phyloP scores from a whole-genome alignment of 306 rosid species.

The Benincasa hispida region DNA sequence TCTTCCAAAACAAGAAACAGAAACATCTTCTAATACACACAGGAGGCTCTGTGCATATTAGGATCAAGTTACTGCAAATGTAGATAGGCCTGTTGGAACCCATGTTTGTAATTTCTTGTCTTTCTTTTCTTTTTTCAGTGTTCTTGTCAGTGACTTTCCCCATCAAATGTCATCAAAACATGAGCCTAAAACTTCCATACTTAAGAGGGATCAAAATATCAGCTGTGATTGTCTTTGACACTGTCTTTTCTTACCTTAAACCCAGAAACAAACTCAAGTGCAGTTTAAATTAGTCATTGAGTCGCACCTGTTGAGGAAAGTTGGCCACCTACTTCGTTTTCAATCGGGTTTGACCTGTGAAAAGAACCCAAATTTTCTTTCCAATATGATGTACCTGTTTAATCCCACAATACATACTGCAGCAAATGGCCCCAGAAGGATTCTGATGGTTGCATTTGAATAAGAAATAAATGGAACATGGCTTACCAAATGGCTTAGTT shows the following conservation, averaged over 20 bases:
- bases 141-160: no score
- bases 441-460: not conserved
- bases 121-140: no score
- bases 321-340: constrained; percentile 1
- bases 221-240: not conserved
- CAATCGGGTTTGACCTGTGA: not conserved
- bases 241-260: not conserved
- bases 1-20: not conserved
- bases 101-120: no score
- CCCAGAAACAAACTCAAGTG: no score
- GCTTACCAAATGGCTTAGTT: not conserved
- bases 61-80: no score
- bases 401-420: not conserved
- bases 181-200: no score
- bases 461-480: not conserved
- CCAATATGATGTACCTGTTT: not conserved
- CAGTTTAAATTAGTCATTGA: not conserved
- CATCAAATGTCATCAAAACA: no score
- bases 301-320: constrained; percentile 17
- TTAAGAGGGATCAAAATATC: no score
- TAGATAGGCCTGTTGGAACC: no score
- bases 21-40: not conserved
- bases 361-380: not conserved
- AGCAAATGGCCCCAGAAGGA: not conserved
- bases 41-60: not conserved